Evolutionary conservation across 768 basidiomycete genomes (phyloP), one percentile per base, ranked within the genome.

Genomic region (Lenzites betulinus): DNA sequence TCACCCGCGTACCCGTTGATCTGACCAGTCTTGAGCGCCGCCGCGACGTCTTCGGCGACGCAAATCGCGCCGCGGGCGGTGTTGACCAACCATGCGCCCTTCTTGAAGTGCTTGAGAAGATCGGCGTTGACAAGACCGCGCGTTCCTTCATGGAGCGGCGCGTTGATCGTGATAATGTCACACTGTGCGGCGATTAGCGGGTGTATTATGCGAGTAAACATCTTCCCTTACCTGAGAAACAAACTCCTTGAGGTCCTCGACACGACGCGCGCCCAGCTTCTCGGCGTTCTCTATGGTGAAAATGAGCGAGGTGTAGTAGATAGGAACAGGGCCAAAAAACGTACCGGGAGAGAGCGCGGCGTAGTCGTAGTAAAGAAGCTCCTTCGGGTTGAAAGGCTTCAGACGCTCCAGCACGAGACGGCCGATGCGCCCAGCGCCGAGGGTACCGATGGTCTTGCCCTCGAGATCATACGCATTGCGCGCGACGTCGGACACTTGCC

Each of bases 31-130:
- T 83, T 79, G 58, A 96, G 71, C 8, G 93, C 92, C 0, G 73
- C 85, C 2, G 88, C 86, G 60, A 95, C 88, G 48, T 85, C 92
- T 60, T 92, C 85, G 62, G 86, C 85, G 75, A 92, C 86, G 71
- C 90, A 92, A 69, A 96, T 93, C 39, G 94, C 94, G 48, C 94
- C 93, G 67, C 93, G 91, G 52, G 92, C 92, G 25, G 92, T 93
- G 83, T 96, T 96, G 70, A 96, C 88, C 66, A 95, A 84, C 89
- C 89, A 94, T 12, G 93, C 84, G 48, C 92, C 93, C 65, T 90
- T 88, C 82, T 96, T 96, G 83, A 95, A 89, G 76, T 92, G 89
- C 73, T 83, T 82, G 66, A 95, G 78, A 39, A 93, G 85, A 39
- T 93, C 91, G 39, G 83, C 80, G 77, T 93, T 91, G 71, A 95